Conservation (phyloP, 2,329 filamentous ascomycete species). For the Cercospora zeae-maydis region DNA sequence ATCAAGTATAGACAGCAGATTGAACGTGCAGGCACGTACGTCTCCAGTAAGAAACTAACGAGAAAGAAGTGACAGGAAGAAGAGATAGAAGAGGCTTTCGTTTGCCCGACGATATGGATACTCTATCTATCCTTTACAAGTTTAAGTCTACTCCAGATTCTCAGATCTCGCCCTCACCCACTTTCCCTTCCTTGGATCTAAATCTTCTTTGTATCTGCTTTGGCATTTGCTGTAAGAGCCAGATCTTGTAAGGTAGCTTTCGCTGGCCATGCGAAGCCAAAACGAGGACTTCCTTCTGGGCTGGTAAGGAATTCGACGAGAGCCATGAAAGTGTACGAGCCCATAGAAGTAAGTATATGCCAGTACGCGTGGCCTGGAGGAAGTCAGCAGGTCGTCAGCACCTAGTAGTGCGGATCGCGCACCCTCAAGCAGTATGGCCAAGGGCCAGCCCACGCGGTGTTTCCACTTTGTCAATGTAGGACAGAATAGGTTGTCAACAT, state of each 20-base stretch:
- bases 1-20: too few species aligned
- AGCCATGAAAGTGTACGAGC: slow-evolving; percentile 29
- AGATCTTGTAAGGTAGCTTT: slow-evolving; percentile 20
- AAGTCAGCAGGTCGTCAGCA: not conserved
- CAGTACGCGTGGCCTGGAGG: slow-evolving; percentile 61
- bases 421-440: slow-evolving; percentile 68
- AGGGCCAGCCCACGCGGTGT: slow-evolving; percentile 66
- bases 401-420: not conserved
- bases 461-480: slow-evolving; percentile 63
- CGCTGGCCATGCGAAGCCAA: slow-evolving; percentile 29
- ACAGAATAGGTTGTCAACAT: slow-evolving; percentile 74
- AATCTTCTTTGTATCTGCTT: not conserved
- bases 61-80: too few species aligned
- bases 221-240: not conserved
- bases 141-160: not conserved
- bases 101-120: slow-evolving; percentile 51
- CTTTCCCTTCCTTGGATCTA: not conserved
- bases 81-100: slow-evolving; percentile 43
- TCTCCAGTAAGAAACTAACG: slow-evolving; percentile 69
- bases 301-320: slow-evolving; percentile 27
- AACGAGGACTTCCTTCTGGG: slow-evolving; percentile 18
- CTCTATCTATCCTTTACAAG: slow-evolving; percentile 21
- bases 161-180: too few species aligned
- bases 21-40: slow-evolving; percentile 53
- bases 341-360: slow-evolving; percentile 68